These are phyloP conservation scores for Aspergillus hiratsukae DNA, from an alignment of 2,329 filamentous ascomycete genomes.

Conservation along the genomic window DNA sequence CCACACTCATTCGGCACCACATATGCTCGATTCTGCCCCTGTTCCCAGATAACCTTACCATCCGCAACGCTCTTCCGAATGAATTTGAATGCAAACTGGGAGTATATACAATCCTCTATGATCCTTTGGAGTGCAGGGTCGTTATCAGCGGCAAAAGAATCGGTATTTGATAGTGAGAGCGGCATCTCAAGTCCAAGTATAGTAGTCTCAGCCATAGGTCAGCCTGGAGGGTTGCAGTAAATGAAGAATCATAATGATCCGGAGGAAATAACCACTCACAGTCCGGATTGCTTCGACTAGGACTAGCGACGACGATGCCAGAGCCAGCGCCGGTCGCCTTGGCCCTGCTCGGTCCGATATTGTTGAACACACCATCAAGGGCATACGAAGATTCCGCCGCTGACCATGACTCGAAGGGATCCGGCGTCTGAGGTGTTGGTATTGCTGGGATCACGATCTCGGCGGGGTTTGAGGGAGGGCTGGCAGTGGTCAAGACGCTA, in stretches of 20 bases:
- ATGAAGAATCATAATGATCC: background rate
- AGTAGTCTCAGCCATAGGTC: constrained; percentile 55
- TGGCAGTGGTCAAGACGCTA: background rate
- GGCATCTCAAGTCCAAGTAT: constrained; percentile 75
- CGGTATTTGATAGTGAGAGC: constrained; percentile 65
- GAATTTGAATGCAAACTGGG: constrained; percentile 68
- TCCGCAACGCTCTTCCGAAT: constrained; percentile 51
- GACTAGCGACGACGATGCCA: constrained; percentile 55
- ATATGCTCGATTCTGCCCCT: constrained; percentile 44
- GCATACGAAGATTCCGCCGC: constrained; percentile 45
- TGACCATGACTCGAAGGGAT: constrained; percentile 36
- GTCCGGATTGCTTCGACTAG: constrained; percentile 51
- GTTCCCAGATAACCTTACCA: constrained; percentile 58
- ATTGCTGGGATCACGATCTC: constrained; percentile 5
- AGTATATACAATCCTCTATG: constrained; percentile 64
- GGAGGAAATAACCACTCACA: constrained; percentile 39
- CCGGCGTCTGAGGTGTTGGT: background rate
- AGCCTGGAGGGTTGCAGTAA: background rate
- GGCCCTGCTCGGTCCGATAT: constrained; percentile 52
- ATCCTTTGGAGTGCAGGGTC: constrained; percentile 55
- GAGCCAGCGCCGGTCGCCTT: constrained; percentile 46
- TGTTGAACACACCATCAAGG: constrained; percentile 52
- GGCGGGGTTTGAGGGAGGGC: constrained; percentile 1
- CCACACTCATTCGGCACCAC: constrained; percentile 34
- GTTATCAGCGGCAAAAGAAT: constrained; percentile 58